Base-by-base conservation (phyloP, 2,329 filamentous ascomycete species). In the Tolypocladium album region DNA sequence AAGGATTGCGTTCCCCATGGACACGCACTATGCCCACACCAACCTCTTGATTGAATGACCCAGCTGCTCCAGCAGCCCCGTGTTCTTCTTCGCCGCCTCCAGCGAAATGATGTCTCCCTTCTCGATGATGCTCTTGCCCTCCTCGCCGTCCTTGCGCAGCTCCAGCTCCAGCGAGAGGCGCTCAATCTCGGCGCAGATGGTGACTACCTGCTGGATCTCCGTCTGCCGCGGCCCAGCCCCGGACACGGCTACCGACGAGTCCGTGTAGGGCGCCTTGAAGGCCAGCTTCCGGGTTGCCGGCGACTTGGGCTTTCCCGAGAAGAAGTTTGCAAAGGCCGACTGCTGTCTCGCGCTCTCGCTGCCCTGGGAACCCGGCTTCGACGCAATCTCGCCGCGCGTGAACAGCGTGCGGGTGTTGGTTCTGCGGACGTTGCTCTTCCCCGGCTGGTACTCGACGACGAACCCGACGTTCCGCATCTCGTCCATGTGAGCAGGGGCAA, bases 41-140 rank as follows among this genome's bases (percentile, higher is more conserved):
- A 97, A 75, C 78, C 90, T 96, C 83, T 96, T 97, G 67, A 97
- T 81, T 61, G 88, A 89, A 77, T 97, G 92, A 1, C 92, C 90
- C 68, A 95, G 75, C 71, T 93, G 88, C 74, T 97, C 93, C 58
- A 97, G 72, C 67, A 95, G 80, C 0, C 92, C 90, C 0, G 93
- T 97, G 62, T 88, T 92, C 77, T 84, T 89, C 80, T 85, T 93
- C 60, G 94, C 94, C 69, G 97, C 92, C 2, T 85, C 85, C 58
- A 96, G 72, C 31, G 87, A 90, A 58, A 99, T 90, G 58, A 99
- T 90, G 67, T 93, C 88, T 0, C 77, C 80, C 62, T 76, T 79
- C 64, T 83, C 79, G 24, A 88, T 68, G 5, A 86, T 73, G 24
- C 71, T 73, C 66, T 78, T 76, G 15, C 69, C 69, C 50, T 76